Evolutionary conservation across 352 stramenopile genomes (phyloP).

Genomic region (Phytophthora ramorum): DNA sequence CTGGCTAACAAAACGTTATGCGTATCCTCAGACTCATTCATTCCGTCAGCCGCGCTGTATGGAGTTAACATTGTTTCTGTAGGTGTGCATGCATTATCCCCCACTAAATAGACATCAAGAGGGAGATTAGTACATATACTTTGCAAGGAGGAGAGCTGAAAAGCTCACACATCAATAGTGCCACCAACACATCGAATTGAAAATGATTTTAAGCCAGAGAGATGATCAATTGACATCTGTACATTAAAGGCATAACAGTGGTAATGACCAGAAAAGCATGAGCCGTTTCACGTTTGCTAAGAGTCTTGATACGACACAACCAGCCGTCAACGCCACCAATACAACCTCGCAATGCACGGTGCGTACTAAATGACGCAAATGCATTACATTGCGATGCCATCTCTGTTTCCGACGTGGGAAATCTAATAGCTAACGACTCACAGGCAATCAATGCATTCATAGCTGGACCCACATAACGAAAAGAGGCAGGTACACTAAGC

Average conservation of each 20-base stretch:
- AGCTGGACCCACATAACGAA: slow-evolving; percentile 5
- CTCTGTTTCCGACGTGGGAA: background rate
- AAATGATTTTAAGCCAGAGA: background rate
- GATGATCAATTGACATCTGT: background rate
- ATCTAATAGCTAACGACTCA: background rate
- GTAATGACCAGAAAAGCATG: slow-evolving; percentile 4
- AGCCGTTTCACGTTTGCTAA: background rate
- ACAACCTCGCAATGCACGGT: background rate
- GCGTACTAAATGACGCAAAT: background rate
- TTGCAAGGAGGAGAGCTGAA: background rate
- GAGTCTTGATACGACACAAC: background rate
- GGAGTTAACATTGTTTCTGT: slow-evolving; percentile 11
- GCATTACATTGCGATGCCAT: background rate
- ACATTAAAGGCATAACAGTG: slow-evolving; percentile 3
- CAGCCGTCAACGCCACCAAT: background rate
- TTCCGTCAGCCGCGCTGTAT: slow-evolving; percentile 5
- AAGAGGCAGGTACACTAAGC: slow-evolving; percentile 5
- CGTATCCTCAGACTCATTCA: slow-evolving; percentile 4
- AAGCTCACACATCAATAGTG: background rate
- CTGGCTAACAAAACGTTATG: background rate
- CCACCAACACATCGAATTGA: background rate
- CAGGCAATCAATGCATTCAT: background rate
- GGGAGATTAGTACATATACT: background rate
- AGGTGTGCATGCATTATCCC: slow-evolving; percentile 14
- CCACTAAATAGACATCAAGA: slow-evolving; percentile 5